Evolutionary conservation across 257 asterid genomes (phyloP).

Genomic region (Solanum corneliomulleri): DNA sequence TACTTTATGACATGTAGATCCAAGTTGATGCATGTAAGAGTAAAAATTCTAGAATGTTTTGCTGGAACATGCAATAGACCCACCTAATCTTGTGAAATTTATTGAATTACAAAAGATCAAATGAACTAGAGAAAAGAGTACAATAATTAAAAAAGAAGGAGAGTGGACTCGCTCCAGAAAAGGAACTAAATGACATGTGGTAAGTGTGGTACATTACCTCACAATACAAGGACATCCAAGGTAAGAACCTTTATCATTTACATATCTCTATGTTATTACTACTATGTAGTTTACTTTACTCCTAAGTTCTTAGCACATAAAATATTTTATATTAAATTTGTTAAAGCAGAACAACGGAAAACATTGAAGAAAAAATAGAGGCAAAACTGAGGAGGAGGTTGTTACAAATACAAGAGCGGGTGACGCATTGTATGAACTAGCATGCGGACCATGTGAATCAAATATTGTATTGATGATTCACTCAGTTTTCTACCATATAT

Average conservation of each 20-base stretch:
- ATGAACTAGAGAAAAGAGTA: neutral
- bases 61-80: neutral
- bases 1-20: neutral
- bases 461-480: too few relatives aligned
- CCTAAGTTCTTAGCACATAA: neutral
- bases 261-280: neutral
- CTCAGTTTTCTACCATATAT: too few relatives aligned
- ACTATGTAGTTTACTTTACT: neutral
- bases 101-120: neutral
- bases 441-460: too few relatives aligned
- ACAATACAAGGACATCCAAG: neutral
- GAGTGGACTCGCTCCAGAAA: neutral
- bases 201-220: neutral
- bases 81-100: neutral
- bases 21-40: neutral
- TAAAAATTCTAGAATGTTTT: neutral
- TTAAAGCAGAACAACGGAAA: neutral
- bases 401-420: too few relatives aligned
- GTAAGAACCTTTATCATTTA: neutral
- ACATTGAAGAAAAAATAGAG: neutral
- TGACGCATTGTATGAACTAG: too few relatives aligned
- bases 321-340: neutral
- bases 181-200: neutral
- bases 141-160: neutral
- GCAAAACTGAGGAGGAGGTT: neutral